Evolutionary conservation across 768 basidiomycete species (phyloP).

Genomic region (Boletus pseudo-olivaceus): DNA sequence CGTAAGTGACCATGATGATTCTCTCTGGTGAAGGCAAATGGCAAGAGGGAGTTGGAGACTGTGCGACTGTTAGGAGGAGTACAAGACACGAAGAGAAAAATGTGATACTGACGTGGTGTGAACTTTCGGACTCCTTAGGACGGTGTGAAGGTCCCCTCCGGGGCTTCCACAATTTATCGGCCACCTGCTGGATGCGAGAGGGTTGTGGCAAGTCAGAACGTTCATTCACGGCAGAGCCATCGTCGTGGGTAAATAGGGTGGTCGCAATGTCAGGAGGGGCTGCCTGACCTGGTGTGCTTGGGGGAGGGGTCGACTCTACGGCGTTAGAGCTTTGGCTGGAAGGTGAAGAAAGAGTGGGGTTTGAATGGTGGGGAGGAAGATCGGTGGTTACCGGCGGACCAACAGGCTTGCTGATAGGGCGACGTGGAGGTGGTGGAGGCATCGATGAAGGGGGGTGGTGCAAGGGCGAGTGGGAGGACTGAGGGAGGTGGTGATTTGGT

Average conservation of each 20-base stretch:
- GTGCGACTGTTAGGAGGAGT: conserved; percentile 10
- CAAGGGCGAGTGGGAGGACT: conserved; percentile 24
- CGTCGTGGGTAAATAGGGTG: conserved; percentile 35
- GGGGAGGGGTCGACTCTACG: conserved; percentile 69
- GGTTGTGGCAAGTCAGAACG: conserved; percentile 28
- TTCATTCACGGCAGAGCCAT: conserved; percentile 32
- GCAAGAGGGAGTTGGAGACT: conserved; percentile 31
- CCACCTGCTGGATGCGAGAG: conserved; percentile 33
- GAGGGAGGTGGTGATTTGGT: conserved; percentile 12
- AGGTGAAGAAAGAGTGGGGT: conserved; percentile 65
- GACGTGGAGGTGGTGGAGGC: conserved; percentile 18
- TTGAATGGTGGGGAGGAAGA: conserved; percentile 38
- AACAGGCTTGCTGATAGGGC: conserved; percentile 15
- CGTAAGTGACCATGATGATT: conserved; percentile 66
- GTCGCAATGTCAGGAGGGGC: conserved; percentile 41
- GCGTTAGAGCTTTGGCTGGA: conserved; percentile 62
- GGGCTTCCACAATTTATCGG: conserved; percentile 23
- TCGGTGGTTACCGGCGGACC: conserved; percentile 37
- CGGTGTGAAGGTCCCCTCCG: conserved; percentile 31
- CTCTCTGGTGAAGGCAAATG: conserved; percentile 30
- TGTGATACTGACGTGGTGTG: conserved; percentile 21
- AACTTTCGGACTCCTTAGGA: conserved; percentile 24
- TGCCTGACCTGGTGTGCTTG: conserved; percentile 57
- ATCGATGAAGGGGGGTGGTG: conserved; percentile 27
- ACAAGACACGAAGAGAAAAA: conserved; percentile 1